phyloP scores from a whole-genome alignment of 495 filamentous ascomycete species.

The Penicillium bovifimosum region DNA sequence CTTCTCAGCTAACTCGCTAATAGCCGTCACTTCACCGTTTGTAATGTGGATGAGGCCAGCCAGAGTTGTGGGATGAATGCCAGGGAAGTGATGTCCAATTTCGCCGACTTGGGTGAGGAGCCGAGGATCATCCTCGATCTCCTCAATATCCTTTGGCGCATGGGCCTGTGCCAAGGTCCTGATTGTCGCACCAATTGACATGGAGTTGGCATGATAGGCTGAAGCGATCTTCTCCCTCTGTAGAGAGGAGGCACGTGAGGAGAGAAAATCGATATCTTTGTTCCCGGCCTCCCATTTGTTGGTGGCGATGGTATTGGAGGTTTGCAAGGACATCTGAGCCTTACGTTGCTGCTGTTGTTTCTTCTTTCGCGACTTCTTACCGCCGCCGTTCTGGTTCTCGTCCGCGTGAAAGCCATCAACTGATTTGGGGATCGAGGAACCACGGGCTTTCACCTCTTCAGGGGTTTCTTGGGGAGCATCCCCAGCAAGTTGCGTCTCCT shows the following conservation, averaged over 20 bases:
- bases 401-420: slow-evolving; percentile 70
- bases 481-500: slow-evolving; percentile 38
- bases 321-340: slow-evolving; percentile 5
- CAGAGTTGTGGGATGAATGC: slow-evolving; percentile 39
- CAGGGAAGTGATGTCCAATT: slow-evolving; percentile 49
- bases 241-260: slow-evolving; percentile 37
- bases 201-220: slow-evolving; percentile 56
- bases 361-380: slow-evolving; percentile 38
- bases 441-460: slow-evolving; percentile 25
- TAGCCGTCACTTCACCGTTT: slow-evolving; percentile 48
- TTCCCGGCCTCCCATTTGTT: slow-evolving; percentile 54
- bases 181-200: slow-evolving; percentile 54
- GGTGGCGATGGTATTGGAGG: not conserved
- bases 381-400: slow-evolving; percentile 24
- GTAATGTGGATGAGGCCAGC: slow-evolving; percentile 51
- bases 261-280: slow-evolving; percentile 57
- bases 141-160: slow-evolving; percentile 22
- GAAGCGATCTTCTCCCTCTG: slow-evolving; percentile 51
- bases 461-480: not conserved
- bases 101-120: slow-evolving; percentile 47
- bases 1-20: slow-evolving; percentile 55
- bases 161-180: slow-evolving; percentile 40
- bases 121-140: slow-evolving; percentile 39
- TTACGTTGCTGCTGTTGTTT: slow-evolving; percentile 11
- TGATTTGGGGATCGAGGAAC: slow-evolving; percentile 54